Base-by-base conservation (phyloP, 768 basidiomycete species). In the Xerocomus spinulosus region DNA sequence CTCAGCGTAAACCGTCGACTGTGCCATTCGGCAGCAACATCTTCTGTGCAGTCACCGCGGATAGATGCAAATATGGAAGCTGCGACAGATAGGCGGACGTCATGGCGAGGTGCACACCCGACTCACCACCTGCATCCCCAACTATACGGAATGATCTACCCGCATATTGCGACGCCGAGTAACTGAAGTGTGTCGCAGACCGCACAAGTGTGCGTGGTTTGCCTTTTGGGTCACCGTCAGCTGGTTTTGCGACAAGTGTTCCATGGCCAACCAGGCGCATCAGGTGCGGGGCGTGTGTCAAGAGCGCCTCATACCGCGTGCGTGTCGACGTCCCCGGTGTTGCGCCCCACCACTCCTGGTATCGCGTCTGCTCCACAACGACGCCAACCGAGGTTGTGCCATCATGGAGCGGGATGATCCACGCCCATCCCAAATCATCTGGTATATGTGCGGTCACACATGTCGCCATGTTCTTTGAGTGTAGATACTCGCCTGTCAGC, bases 351-450 rank as follows among this genome's bases (percentile, higher is more conserved):
- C 68, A 74, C 43, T 68, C 63, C 44, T 74, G 70, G 58, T 77
- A 78, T 9, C 61, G 47, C 38, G 73, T 72, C 50, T 83, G 75
- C 52, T 82, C 75, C 70, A 82, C 77, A 6, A 84, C 81, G 20
- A 85, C 62, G 15, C 83, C 83, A 7, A 84, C 62, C 2, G 82
- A 84, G 0, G 79, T 81, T 9, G 76, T 76, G 14, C 77, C 80
- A 49, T 82, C 71, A 55, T 82, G 81, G n/a, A 85, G 67, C 39
- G 82, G 82, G 40, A 85, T 84, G 36, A 79, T 81, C 83, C 83
- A 85, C 25, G 80, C 79, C 83, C 83, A 85, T 5, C 83, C 83
- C 15, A 80, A 77, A 62, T 82, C 79, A 51, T 84, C 83, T 83
- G 48, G 28, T 29, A 34, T 21, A 14, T 14, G 10, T 15, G 15